Percentiles rank a stretch among this genome's conserved stretches.
Evolutionary conservation across 2,329 filamentous ascomycete genomes (phyloP).

Genomic region (Colletotrichum sidae): DNA sequence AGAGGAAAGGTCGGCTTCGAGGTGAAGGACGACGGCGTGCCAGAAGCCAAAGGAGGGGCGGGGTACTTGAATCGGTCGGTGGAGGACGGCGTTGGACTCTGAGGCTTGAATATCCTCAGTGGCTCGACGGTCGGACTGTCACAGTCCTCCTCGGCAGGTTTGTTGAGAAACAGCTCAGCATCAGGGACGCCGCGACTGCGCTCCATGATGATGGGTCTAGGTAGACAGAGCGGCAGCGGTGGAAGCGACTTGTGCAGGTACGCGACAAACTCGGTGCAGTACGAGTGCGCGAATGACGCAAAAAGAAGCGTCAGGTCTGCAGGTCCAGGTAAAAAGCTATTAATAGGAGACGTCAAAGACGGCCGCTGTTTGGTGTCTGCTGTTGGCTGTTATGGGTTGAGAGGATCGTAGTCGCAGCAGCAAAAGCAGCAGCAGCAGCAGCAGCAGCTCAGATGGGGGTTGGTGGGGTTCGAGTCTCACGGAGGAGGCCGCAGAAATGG

Average conservation of each 20-base stretch:
- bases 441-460: slow-evolving; percentile 36
- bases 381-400: slow-evolving; percentile 25
- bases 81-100: slow-evolving; percentile 68
- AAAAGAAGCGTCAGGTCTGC: slow-evolving; percentile 31
- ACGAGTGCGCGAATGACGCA: slow-evolving; percentile 30
- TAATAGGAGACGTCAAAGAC: slow-evolving; percentile 41
- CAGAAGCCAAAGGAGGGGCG: slow-evolving; percentile 53
- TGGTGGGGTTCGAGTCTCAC: slow-evolving; percentile 34
- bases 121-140: slow-evolving; percentile 87
- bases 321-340: slow-evolving; percentile 38
- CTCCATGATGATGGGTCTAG: slow-evolving; percentile 55
- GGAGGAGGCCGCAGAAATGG: slow-evolving; percentile 36
- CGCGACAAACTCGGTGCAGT: slow-evolving; percentile 34
- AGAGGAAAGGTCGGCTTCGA: slow-evolving; percentile 71
- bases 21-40: slow-evolving; percentile 54
- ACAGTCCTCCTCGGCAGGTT: slow-evolving; percentile 61
- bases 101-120: slow-evolving; percentile 85
- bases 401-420: slow-evolving; percentile 18
- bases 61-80: slow-evolving; percentile 64
- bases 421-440: background rate
- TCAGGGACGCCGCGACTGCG: slow-evolving; percentile 75
- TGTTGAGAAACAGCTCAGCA: slow-evolving; percentile 85
- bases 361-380: slow-evolving; percentile 32
- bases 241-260: slow-evolving; percentile 39
- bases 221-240: slow-evolving; percentile 25